These are phyloP conservation scores for Rhodotorula kratochvilovae DNA, from an alignment of 768 basidiomycete genomes.

Conservation along the genomic window DNA sequence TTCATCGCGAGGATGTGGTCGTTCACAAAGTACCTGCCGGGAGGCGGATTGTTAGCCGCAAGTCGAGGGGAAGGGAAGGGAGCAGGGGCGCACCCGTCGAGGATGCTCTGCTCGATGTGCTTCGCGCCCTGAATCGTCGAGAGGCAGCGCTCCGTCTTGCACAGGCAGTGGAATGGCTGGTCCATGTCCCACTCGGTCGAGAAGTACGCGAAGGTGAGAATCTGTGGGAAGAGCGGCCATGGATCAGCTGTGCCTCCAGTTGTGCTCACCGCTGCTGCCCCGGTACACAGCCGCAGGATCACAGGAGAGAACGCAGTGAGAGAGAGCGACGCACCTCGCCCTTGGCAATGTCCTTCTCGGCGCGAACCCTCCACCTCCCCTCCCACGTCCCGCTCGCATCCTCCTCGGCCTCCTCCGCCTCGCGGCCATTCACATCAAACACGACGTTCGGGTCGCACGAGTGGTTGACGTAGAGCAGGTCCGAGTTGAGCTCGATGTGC, in stretches of 20 bases:
- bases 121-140: constrained; percentile 36
- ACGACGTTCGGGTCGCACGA: constrained; percentile 58
- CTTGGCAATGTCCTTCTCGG: constrained; percentile 48
- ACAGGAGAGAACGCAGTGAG: too few species aligned
- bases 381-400: constrained; percentile 47
- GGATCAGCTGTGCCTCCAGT: neutral
- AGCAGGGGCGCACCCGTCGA: constrained; percentile 17
- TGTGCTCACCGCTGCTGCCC: too few species aligned
- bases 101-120: constrained; percentile 17
- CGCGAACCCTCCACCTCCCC: constrained; percentile 54
- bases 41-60: neutral
- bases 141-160: constrained; percentile 47
- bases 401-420: constrained; percentile 18
- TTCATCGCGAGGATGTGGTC: constrained; percentile 35
- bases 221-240: too few species aligned
- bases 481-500: constrained; percentile 60
- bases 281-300: too few species aligned
- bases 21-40: constrained; percentile 29
- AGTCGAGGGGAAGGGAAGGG: neutral
- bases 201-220: constrained; percentile 63
- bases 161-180: constrained; percentile 59
- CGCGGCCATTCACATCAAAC: constrained; percentile 51
- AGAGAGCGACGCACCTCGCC: constrained; percentile 46
- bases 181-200: constrained; percentile 68
- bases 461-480: constrained; percentile 58